Evolutionary conservation across 495 filamentous ascomycete genomes (phyloP).

Genomic region (Parathielavia appendiculata): DNA sequence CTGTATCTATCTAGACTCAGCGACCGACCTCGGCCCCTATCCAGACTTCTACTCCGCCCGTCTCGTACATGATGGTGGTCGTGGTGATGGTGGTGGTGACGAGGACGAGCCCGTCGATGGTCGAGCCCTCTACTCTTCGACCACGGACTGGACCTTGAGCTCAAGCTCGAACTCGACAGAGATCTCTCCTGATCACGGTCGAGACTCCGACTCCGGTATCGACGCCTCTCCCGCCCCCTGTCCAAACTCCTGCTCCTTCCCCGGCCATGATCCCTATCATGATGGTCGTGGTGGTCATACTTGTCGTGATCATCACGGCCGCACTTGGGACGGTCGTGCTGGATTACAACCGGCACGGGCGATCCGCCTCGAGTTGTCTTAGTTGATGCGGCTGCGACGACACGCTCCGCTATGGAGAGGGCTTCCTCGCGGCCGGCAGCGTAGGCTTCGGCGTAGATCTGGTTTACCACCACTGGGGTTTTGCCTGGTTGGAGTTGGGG

Average conservation of each 20-base stretch:
- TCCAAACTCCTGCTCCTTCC: background rate
- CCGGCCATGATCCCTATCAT: background rate
- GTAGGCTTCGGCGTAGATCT: constrained; percentile 13
- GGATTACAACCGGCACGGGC: constrained; percentile 3
- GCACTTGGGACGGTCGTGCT: background rate
- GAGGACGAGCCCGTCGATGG: too few species aligned
- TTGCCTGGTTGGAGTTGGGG: background rate
- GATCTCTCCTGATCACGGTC: background rate
- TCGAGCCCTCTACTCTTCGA: too few species aligned
- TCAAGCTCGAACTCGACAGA: too few species aligned
- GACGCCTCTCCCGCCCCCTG: background rate
- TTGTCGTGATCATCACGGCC: background rate
- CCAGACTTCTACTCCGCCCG: background rate
- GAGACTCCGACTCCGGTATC: background rate
- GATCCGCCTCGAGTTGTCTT: background rate
- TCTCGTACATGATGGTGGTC: background rate
- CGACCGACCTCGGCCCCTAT: background rate
- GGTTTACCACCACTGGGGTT: too few species aligned
- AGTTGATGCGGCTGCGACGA: constrained; percentile 5
- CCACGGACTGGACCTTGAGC: too few species aligned
- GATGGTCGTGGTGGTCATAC: background rate
- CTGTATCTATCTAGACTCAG: background rate
- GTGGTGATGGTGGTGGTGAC: too few species aligned
- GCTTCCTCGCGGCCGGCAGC: constrained; percentile 15
- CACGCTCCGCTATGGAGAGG: constrained; percentile 11